phyloP scores from a whole-genome alignment of 2,329 filamentous ascomycete genomes.

The Neofusicoccum parvum region DNA sequence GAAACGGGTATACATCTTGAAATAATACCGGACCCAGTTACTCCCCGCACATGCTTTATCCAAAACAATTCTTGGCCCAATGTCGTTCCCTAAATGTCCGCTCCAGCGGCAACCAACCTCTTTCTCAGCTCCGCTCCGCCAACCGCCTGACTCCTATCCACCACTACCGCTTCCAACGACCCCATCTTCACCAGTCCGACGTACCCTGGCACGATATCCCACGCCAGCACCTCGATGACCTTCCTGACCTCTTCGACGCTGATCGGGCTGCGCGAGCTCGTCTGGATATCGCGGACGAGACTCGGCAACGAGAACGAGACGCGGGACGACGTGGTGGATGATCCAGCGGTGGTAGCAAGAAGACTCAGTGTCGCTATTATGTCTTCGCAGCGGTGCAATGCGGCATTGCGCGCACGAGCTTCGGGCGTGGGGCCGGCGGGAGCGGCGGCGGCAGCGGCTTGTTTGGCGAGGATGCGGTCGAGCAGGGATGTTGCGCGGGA shows the following conservation, averaged over 20 bases:
- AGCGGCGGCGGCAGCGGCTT: conserved; percentile 41
- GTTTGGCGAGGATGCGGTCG: conserved; percentile 55
- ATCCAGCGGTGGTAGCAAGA: conserved; percentile 35
- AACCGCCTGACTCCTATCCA: conserved; percentile 36
- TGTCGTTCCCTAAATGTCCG: background rate
- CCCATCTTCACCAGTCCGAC: conserved; percentile 43
- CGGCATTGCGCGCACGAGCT: conserved; percentile 48
- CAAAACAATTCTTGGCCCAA: no score
- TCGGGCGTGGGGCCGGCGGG: conserved; percentile 44
- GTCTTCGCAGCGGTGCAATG: conserved; percentile 51
- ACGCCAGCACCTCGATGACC: conserved; percentile 46
- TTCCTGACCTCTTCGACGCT: conserved; percentile 47
- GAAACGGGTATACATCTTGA: no score
- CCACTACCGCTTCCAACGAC: conserved; percentile 46
- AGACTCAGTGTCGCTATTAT: conserved; percentile 47
- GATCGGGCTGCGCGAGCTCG: conserved; percentile 49
- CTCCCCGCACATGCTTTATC: no score
- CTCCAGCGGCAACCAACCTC: conserved; percentile 28
- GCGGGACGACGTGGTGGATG: conserved; percentile 26
- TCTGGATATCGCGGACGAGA: conserved; percentile 46
- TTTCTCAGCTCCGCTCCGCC: conserved; percentile 37
- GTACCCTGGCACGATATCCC: conserved; percentile 48
- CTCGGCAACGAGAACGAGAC: conserved; percentile 48
- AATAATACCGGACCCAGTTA: no score
- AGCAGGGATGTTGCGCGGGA: conserved; percentile 50